Base-by-base conservation (phyloP, 805 yeast species). In the Candida boidinii region DNA sequence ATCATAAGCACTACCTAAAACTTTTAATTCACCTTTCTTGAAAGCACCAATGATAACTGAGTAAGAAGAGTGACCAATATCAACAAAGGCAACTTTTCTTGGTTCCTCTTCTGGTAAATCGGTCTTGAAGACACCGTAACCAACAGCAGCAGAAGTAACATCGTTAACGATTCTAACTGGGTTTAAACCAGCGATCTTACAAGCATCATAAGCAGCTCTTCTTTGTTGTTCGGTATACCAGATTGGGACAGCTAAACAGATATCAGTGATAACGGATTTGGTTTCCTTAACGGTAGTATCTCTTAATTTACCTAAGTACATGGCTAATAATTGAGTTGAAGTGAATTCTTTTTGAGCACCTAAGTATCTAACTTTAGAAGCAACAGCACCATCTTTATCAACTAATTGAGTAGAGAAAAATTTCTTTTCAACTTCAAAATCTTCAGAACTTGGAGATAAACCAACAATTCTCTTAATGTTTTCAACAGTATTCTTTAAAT, bases 151-250 rank as follows among this genome's bases (percentile, higher is more conserved):
- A 40, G 98, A 97, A 37, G 97, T 88, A 46, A 84, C 80, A 61
- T 92, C 99, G 62, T 92, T 92, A 49, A 92, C 95, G 44, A 92
- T 78, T 75, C 98, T 84, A 39, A 92, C 96, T 39, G 98, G 97
- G 78, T 92, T 92, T 56, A 92, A 73, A 43, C 95, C 95, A 39
- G 98, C 97, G 58, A 92, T 83, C 58, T 72, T 75, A 54, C 95
- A 90, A 37, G 98, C 96, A 58, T 92, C 97, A 39, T 86, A 72
- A 45, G 92, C 79, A 42, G 96, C 95, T 53, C 95, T 86, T 66
- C 98, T 88, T 70, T 92, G 97, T 54, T 73, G 77, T 62, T 92
- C 97, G 36, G 94, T 76, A 74, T 85, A 92, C 97, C 97, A 92
- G 31, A 78, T 82, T 53, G 99, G 99, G 36, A 92, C 97, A 37